Evolutionary conservation across 1,284 basidiomycete species (phyloP), one percentile per base, ranked within the genome.

Genomic region (Macrocystidia cucumis): DNA sequence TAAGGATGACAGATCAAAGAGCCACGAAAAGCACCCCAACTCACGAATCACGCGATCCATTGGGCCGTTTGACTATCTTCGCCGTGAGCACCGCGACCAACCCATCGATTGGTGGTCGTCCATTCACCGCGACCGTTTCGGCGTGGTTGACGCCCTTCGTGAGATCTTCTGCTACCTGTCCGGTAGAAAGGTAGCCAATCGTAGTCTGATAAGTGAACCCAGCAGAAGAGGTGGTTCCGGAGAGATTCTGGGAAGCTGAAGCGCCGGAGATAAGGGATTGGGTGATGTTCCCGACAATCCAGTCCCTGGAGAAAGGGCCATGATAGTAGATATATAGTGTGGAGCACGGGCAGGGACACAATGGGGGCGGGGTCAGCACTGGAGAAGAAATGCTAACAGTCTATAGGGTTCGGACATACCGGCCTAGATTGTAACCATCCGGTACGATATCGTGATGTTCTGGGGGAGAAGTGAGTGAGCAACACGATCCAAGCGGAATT

Each of bases 31-130:
- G n/a, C n/a, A n/a, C n/a, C n/a, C n/a, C n/a, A n/a, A n/a, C n/a
- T n/a, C n/a, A n/a, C n/a, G n/a, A n/a, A n/a, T n/a, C 4, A 12
- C 17, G 30, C 9, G 22, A 23, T 2, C 44, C 39, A 24, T 40
- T 34, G 21, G 78, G 75, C 17, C 50, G 48, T 22, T 44, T 52
- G 1, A 73, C 69, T n/a, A 92, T 78, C 49, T 70, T 75, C 32
- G 92, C 83, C 0, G 77, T 80, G 45, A 95, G 49, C 1, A 97
- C 63, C 0, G 89, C 91, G 0, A 96, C 82, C 3, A 91, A 64
- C 0, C 93, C 92, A 53, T 97, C 92, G 4, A 82, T 69, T 0
- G 91, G 78, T 33, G 77, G 78, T n/a, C n/a, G n/a, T 2, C 75
- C 78, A 26, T 73, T 53, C 7, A 67, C 59, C 13, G 63, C 68